Conservation (phyloP, 2,329 filamentous ascomycete species). For the Neonectria neomacrospora region DNA sequence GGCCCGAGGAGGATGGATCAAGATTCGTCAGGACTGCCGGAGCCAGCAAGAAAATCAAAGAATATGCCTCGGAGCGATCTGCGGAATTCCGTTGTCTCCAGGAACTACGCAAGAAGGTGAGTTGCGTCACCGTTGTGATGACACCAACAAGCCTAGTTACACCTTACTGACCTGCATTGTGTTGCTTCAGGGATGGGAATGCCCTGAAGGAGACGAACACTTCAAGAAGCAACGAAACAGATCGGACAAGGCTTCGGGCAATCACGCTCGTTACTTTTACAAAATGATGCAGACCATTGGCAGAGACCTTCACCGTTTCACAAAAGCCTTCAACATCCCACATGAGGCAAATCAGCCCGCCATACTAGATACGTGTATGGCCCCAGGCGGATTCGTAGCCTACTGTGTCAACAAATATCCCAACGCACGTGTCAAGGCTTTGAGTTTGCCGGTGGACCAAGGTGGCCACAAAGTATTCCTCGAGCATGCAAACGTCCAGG, state of each 20-base stretch:
- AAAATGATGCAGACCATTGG: slow-evolving; percentile 57
- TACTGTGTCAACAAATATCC: slow-evolving; percentile 52
- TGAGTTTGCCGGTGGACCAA: slow-evolving; percentile 53
- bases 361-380: slow-evolving; percentile 67
- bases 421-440: slow-evolving; percentile 44
- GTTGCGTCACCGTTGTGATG: too few species aligned
- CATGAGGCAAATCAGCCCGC: not conserved
- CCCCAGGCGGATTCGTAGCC: slow-evolving; percentile 63
- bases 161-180: not conserved
- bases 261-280: slow-evolving; percentile 49
- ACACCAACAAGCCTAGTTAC: not conserved
- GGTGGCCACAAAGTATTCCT: slow-evolving; percentile 57
- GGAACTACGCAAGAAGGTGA: slow-evolving; percentile 26
- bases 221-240: slow-evolving; percentile 54
- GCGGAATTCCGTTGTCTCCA: slow-evolving; percentile 20
- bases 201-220: slow-evolving; percentile 53
- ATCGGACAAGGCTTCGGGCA: slow-evolving; percentile 49
- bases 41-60: not conserved
- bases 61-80: slow-evolving; percentile 14
- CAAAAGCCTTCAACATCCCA: slow-evolving; percentile 46
- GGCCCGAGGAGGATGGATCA: not conserved
- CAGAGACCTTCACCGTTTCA: slow-evolving; percentile 52
- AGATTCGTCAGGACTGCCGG: too few species aligned
- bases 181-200: slow-evolving; percentile 57
- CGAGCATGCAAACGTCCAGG: not conserved